A percentile compares a stretch with the other conserved stretches of the same genome.
Conservation (phyloP, 805 yeast genomes). For the Myxozyma nipponensis region DNA sequence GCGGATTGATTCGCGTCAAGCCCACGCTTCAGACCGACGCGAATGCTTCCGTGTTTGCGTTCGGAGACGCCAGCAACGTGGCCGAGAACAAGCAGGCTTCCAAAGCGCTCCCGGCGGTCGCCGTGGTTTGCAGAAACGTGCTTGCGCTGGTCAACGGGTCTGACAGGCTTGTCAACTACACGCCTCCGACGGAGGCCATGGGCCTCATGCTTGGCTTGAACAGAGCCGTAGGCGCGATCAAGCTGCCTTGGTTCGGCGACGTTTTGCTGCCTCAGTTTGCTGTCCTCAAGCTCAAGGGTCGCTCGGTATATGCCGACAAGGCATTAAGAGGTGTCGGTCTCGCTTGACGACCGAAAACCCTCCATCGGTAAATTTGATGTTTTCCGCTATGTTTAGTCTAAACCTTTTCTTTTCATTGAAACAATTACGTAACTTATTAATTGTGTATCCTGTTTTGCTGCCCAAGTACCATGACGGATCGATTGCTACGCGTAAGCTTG, state of each 20-base stretch:
- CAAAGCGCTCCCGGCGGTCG: conserved; percentile 1
- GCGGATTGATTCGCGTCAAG: conserved; percentile 9
- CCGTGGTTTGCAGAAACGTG: conserved; percentile 3
- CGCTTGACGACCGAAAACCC: too few species aligned
- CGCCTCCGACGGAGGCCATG: not conserved
- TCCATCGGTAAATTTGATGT: too few species aligned
- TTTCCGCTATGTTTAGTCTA: too few species aligned
- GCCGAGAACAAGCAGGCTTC: conserved; percentile 15
- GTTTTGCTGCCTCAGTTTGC: conserved; percentile 2
- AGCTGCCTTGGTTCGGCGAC: conserved; percentile 6
- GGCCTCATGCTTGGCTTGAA: conserved; percentile 7
- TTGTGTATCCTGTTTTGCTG: too few species aligned
- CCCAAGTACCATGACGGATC: too few species aligned
- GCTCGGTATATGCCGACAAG: conserved; percentile 2
- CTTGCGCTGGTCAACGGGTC: conserved; percentile 3
- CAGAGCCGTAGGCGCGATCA: not conserved
- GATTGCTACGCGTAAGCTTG: too few species aligned
- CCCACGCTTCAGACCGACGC: conserved; percentile 16
- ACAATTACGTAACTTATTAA: too few species aligned
- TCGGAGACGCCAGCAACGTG: conserved; percentile 18
- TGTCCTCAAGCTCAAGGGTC: conserved; percentile 4
- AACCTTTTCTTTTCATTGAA: too few species aligned
- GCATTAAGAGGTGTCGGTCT: not conserved
- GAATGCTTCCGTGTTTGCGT: conserved; percentile 12
- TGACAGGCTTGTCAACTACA: not conserved